phyloP scores from a whole-genome alignment of 2,329 filamentous ascomycete species.

The Colletotrichum tropicale region DNA sequence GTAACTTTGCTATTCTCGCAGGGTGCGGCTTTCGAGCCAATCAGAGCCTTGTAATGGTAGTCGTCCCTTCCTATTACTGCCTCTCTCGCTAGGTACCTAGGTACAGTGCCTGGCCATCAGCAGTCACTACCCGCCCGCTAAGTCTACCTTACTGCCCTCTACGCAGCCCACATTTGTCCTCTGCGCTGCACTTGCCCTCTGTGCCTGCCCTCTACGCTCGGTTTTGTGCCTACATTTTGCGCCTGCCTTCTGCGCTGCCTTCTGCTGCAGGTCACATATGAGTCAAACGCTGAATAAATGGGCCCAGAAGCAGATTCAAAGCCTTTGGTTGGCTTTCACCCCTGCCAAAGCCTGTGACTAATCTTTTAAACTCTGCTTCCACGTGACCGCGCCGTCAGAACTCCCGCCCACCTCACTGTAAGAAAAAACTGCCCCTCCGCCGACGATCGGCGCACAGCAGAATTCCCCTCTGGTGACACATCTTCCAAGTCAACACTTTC shows the following conservation, averaged over 20 bases:
- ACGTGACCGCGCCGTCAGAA: background rate
- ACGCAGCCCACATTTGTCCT: background rate
- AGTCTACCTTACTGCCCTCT: background rate
- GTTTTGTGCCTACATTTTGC: background rate
- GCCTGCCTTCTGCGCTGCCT: background rate
- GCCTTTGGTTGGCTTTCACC: background rate
- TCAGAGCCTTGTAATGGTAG: background rate
- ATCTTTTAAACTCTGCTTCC: background rate
- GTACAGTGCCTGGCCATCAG: background rate
- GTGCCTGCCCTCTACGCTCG: background rate
- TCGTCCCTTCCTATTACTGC: background rate
- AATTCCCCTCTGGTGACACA: background rate
- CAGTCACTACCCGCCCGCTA: background rate
- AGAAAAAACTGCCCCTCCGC: background rate
- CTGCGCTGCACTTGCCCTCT: no score
- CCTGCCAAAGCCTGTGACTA: background rate
- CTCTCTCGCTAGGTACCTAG: background rate
- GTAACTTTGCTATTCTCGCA: background rate
- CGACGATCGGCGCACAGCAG: background rate
- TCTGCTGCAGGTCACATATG: background rate
- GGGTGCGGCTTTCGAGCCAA: background rate
- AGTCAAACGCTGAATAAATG: background rate
- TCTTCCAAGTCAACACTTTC: background rate
- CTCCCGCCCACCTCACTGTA: background rate
- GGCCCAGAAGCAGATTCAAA: background rate